Percentiles rank a stretch among this genome's conserved stretches.
These are phyloP conservation scores for Fusarium nematophilum DNA, from an alignment of 2,329 filamentous ascomycete species.

Conservation along the genomic window DNA sequence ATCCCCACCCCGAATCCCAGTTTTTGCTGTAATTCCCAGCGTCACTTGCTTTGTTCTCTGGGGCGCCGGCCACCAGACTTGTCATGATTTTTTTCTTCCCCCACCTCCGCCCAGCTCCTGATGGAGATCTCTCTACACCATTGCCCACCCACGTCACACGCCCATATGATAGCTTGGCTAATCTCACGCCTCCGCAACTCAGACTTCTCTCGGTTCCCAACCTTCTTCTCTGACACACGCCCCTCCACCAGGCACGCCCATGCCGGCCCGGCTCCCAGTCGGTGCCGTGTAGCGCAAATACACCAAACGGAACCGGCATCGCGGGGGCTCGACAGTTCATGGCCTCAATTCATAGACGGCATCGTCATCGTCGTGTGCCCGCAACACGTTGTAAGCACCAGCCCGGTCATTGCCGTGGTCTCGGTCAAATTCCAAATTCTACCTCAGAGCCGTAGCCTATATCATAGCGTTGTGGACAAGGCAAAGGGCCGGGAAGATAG, in stretches of 20 bases:
- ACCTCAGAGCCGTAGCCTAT: conserved; percentile 26
- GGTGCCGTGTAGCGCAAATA: conserved; percentile 16
- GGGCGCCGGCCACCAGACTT: conserved; percentile 1
- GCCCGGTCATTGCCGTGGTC: conserved; percentile 19
- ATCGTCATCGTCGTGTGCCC: conserved; percentile 14
- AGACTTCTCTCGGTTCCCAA: neutral
- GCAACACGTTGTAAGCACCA: conserved; percentile 1
- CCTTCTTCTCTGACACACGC: conserved; percentile 20
- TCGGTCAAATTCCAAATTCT: conserved; percentile 32
- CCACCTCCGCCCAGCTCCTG: conserved; percentile 15
- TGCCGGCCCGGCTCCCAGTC: conserved; percentile 33
- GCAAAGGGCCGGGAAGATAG: conserved; percentile 25
- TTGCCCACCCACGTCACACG: conserved; percentile 1
- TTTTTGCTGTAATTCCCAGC: neutral
- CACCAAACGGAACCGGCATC: conserved; percentile 23
- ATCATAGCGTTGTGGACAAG: conserved; percentile 26
- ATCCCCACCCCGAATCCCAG: neutral
- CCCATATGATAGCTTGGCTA: conserved; percentile 1
- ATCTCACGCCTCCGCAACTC: conserved; percentile 3
- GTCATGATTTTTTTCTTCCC: neutral
- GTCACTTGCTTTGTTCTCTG: neutral
- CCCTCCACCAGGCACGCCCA: conserved; percentile 28
- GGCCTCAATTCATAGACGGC: conserved; percentile 4
- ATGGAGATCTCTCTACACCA: neutral
- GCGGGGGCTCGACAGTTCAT: conserved; percentile 8